These are phyloP conservation scores for Rhododendron griersonianum DNA, from an alignment of 148 eudicot species.

Conservation along the genomic window DNA sequence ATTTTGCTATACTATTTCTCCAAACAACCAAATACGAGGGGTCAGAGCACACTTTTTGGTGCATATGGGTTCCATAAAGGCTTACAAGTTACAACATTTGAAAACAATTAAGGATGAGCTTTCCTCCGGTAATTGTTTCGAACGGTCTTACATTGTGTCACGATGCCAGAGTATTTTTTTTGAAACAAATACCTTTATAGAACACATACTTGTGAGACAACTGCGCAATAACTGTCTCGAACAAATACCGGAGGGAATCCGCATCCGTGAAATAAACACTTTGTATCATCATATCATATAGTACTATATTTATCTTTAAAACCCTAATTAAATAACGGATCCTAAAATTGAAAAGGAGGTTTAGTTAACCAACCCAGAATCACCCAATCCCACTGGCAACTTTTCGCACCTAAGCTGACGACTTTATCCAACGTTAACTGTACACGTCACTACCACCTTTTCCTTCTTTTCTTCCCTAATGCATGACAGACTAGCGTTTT, in stretches of 20 bases:
- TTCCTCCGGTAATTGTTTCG: background rate
- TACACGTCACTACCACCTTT: background rate
- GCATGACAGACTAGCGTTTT: background rate
- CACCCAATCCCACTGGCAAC: background rate
- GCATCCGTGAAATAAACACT: background rate
- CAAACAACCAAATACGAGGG: no score
- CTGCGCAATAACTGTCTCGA: background rate
- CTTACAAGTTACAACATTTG: background rate
- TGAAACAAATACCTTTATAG: background rate
- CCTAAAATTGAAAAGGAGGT: background rate
- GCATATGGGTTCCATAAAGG: no score
- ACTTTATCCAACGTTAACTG: conserved; percentile 10
- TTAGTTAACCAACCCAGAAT: background rate
- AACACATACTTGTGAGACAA: no score
- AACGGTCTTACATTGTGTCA: no score
- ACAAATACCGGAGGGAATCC: background rate
- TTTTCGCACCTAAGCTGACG: background rate
- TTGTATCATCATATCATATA: background rate
- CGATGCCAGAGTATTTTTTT: background rate
- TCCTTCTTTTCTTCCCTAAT: background rate
- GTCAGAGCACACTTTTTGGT: no score
- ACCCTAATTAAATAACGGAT: background rate
- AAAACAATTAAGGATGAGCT: background rate
- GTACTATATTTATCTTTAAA: no score
- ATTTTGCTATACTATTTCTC: no score